Base-by-base conservation (phyloP, 1,139 yeast species). In the Ashbya aceris region DNA sequence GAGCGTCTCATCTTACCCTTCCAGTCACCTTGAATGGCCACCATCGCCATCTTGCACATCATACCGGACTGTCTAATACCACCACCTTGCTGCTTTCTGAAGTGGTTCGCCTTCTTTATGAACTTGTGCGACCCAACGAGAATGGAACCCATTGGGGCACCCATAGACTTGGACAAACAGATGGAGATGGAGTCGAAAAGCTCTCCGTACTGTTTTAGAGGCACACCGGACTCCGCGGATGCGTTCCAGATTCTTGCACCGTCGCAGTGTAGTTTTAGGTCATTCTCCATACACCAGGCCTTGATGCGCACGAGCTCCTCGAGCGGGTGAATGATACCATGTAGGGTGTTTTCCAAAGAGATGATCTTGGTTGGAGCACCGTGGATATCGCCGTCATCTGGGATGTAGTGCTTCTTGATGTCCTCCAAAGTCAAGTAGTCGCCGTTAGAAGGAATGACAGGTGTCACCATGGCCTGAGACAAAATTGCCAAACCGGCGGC, bases 221-320 rank as follows among this genome's bases (percentile, higher is more conserved):
- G 66, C 33, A 85, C 69, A 7, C 83, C 87, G 23, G 94, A 76
- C 39, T 74, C 91, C 7, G 74, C 83, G 27, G 80, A 69, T 1
- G 96, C 96, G 59, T 89, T 86, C 93, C 95, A 87, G 46, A 89
- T 69, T 53, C 97, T 73, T n/a, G 97, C 97, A 49, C 97, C 97
- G 59, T 89, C 97, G 56, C 87, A 76, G 61, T 89, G 97, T 55
- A 87, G 66, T 51, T 69, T 73, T 48, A 87, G 69, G 44, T 73
- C 74, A 54, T 81, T 71, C 42, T 69, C 74, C 47, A 72, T 68
- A 51, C 95, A 86, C 70, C 84, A 86, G 44, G 67, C 71, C 41
- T 84, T 74, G 52, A 89, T 87, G 49, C 78, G 74, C 48, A 70
- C 68, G 49, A 89, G 75, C 60, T 89, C 96, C 38, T 82, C 93